Percentiles rank a stretch among this genome's conserved stretches.
Conservation (phyloP, 805 yeast genomes). For the Wickerhamomyces ciferrii region DNA sequence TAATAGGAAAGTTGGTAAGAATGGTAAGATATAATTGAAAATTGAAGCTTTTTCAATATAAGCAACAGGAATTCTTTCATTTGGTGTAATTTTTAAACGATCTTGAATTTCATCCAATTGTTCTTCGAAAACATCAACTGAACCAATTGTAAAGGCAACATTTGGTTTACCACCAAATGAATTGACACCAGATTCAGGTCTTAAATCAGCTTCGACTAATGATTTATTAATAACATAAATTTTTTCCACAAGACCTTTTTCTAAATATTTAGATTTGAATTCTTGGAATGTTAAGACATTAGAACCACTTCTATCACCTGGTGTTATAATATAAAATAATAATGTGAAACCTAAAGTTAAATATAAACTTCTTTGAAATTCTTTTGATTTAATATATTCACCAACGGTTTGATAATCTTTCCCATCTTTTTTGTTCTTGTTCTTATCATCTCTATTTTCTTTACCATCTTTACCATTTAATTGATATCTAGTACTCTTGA, state of each 20-base stretch:
- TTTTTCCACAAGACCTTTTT: constrained; percentile 70
- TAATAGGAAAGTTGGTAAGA: constrained; percentile 84
- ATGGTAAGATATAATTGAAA: constrained; percentile 58
- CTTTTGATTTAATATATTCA: constrained; percentile 37
- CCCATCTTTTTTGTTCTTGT: constrained; percentile 18
- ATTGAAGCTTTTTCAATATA: constrained; percentile 71
- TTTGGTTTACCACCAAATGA: constrained; percentile 31
- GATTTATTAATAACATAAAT: constrained; percentile 74
- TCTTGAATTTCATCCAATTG: constrained; percentile 73
- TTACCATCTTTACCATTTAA: constrained; percentile 8
- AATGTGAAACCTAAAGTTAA: constrained; percentile 32
- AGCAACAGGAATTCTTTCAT: constrained; percentile 73
- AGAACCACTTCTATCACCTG: constrained; percentile 19
- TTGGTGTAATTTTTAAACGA: constrained; percentile 53
- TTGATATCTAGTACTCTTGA: background rate
- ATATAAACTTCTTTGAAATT: constrained; percentile 33
- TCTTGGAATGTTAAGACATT: constrained; percentile 76
- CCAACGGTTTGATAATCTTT: constrained; percentile 19
- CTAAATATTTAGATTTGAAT: constrained; percentile 68
- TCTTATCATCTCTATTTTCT: constrained; percentile 14
- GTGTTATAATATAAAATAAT: constrained; percentile 28
- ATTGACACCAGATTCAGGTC: constrained; percentile 50
- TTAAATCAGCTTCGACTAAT: constrained; percentile 66
- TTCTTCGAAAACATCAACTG: constrained; percentile 82
- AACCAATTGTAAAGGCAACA: constrained; percentile 73